Conservation (phyloP, 2,329 filamentous ascomycete species). For the Epichloe glyceriae region DNA sequence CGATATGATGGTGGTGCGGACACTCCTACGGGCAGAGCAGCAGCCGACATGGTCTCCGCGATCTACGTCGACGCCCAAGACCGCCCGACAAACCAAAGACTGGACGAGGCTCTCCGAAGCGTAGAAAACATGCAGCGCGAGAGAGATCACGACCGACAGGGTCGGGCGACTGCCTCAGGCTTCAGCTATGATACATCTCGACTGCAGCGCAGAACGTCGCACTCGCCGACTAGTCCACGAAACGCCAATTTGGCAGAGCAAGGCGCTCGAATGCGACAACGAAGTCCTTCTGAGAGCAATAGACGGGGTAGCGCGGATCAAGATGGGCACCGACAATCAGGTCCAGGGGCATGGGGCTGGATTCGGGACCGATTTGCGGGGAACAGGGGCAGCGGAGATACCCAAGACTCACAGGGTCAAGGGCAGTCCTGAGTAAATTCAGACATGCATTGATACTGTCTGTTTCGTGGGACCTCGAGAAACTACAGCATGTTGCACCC, state of each 20-base stretch:
- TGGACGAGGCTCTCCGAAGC: slow-evolving; percentile 19
- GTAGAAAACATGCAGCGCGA: slow-evolving; percentile 16
- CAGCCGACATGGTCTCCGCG: slow-evolving; percentile 9
- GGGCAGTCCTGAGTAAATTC: slow-evolving; percentile 14
- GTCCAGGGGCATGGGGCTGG: slow-evolving; percentile 29
- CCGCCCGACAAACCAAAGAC: slow-evolving; percentile 13
- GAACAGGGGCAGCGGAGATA: slow-evolving; percentile 15
- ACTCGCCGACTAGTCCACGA: slow-evolving; percentile 25
- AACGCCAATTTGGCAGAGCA: slow-evolving; percentile 16
- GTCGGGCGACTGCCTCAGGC: slow-evolving; percentile 14
- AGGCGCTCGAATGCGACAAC: slow-evolving; percentile 22
- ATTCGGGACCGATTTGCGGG: slow-evolving; percentile 27
- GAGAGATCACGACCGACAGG: slow-evolving; percentile 13
- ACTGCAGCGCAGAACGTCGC: slow-evolving; percentile 24
- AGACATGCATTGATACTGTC: not conserved
- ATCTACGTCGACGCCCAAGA: slow-evolving; percentile 14
- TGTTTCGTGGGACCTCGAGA: not conserved
- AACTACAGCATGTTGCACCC: not conserved
- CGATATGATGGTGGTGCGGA: slow-evolving; percentile 1
- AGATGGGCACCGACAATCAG: slow-evolving; percentile 19
- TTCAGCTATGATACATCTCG: slow-evolving; percentile 21
- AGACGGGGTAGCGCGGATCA: slow-evolving; percentile 17
- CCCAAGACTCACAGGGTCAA: slow-evolving; percentile 17
- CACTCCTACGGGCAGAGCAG: slow-evolving; percentile 4
- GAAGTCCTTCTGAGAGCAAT: slow-evolving; percentile 25